A percentile compares a stretch with the other conserved stretches of the same genome.
Conservation (phyloP, 169 alveolate genomes). For the Blepharisma undulans region DNA sequence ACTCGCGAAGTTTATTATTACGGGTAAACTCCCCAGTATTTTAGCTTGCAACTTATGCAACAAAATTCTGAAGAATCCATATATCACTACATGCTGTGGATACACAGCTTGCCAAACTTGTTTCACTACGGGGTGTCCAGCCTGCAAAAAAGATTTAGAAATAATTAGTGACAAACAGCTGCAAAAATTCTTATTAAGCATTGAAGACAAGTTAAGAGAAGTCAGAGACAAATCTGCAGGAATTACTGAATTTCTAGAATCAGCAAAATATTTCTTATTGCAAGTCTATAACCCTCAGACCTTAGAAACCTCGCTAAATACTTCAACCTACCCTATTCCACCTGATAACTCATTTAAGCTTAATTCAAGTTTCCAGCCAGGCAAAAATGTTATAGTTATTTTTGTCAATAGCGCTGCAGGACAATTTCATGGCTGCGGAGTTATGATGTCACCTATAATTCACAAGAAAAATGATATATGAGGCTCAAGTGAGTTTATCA, state of each 20-base stretch:
- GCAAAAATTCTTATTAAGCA: background rate
- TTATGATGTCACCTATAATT: conserved; percentile 18
- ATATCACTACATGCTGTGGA: conserved; percentile 9
- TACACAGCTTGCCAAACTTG: conserved; percentile 33
- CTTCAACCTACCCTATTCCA: background rate
- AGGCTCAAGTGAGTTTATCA: background rate
- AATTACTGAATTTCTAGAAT: background rate
- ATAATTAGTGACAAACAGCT: conserved; percentile 1
- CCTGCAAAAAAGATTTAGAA: background rate
- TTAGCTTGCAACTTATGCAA: conserved; percentile 1
- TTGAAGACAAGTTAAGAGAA: background rate
- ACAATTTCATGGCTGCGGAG: conserved; percentile 18
- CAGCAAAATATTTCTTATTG: conserved; percentile 20
- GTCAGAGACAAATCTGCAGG: conserved; percentile 1
- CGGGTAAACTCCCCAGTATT: conserved; percentile 3
- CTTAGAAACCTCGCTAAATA: background rate
- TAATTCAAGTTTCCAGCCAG: background rate
- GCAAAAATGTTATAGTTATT: conserved; percentile 13
- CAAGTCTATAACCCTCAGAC: background rate
- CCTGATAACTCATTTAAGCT: conserved; percentile 26
- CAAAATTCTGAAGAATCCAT: background rate
- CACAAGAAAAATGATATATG: background rate
- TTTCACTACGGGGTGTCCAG: background rate
- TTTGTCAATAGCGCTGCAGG: conserved; percentile 8
- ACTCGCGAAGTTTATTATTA: background rate